Percentiles rank a stretch among this genome's conserved stretches.
phyloP scores from a whole-genome alignment of 306 rosid species.

The Castanospermum australe region DNA sequence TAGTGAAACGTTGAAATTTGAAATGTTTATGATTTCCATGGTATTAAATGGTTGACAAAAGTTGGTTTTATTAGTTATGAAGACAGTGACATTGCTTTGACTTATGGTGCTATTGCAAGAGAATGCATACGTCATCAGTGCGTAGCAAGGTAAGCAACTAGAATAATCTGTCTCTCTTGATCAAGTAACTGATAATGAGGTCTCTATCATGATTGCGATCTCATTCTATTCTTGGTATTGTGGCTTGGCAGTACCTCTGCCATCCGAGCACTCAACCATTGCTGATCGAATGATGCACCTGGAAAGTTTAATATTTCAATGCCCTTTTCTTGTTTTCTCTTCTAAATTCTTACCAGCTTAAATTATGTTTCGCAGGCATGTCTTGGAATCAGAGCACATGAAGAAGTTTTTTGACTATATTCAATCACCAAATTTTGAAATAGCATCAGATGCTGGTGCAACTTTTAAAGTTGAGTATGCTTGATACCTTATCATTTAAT shows the following conservation, averaged over 20 bases:
- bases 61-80: slow-evolving; percentile 51
- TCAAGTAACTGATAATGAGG: not conserved
- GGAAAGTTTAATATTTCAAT: not conserved
- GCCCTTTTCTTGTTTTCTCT: not conserved
- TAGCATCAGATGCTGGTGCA: slow-evolving; percentile 80
- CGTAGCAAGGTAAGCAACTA: slow-evolving; percentile 66
- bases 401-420: slow-evolving; percentile 70
- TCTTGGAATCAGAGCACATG: slow-evolving; percentile 75
- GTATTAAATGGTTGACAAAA: not conserved
- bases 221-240: not conserved
- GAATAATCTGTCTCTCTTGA: not conserved
- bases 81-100: slow-evolving; percentile 71
- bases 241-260: not conserved
- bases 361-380: slow-evolving; percentile 50
- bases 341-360: slow-evolving; percentile 7
- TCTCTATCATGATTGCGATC: not conserved
- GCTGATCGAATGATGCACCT: not conserved
- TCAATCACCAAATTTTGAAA: slow-evolving; percentile 82
- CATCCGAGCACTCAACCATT: not conserved
- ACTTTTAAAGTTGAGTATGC: slow-evolving; percentile 68
- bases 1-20: not conserved
- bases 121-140: slow-evolving; percentile 92
- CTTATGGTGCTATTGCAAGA: slow-evolving; percentile 74
- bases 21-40: not conserved
- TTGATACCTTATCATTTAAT: not conserved